Conservation (phyloP, 1,284 basidiomycete species). For the Trametes hirsuta region DNA sequence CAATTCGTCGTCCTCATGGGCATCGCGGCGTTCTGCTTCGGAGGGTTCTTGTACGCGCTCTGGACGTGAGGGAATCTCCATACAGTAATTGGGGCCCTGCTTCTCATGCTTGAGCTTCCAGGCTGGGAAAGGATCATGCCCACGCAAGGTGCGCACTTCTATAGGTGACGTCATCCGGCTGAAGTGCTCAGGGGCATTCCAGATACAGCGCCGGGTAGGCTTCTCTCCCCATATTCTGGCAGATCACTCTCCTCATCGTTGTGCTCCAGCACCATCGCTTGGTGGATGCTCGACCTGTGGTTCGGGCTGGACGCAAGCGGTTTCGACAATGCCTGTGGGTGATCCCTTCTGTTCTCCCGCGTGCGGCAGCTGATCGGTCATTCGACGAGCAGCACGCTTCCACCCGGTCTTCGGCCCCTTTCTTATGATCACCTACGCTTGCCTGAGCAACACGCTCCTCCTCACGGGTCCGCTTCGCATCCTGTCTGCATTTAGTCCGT, state of each 20-base stretch:
- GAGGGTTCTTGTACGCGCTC: slow-evolving; percentile 88
- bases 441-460: slow-evolving; percentile 85
- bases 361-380: neutral
- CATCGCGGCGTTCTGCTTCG: slow-evolving; percentile 88
- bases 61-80: slow-evolving; percentile 68
- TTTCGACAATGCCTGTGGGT: slow-evolving; percentile 77
- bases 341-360: slow-evolving; percentile 31
- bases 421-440: slow-evolving; percentile 86
- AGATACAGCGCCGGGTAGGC: slow-evolving; percentile 51
- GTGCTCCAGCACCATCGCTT: slow-evolving; percentile 63
- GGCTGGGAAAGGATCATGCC: slow-evolving; percentile 21
- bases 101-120: neutral
- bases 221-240: too few relatives aligned
- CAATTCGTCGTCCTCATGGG: slow-evolving; percentile 82
- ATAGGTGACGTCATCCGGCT: neutral
- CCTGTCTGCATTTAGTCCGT: slow-evolving; percentile 8
- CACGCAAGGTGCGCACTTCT: slow-evolving; percentile 8
- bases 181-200: neutral
- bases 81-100: neutral
- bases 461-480: slow-evolving; percentile 61
- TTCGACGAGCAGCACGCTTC: slow-evolving; percentile 57
- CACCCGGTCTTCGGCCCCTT: slow-evolving; percentile 85
- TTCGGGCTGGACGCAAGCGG: slow-evolving; percentile 90
- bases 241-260: too few relatives aligned
- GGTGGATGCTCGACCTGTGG: slow-evolving; percentile 91